A percentile compares a stretch with the other conserved stretches of the same genome.
phyloP scores from a whole-genome alignment of 441 rosid species.

The Adansonia madagascariensis region DNA sequence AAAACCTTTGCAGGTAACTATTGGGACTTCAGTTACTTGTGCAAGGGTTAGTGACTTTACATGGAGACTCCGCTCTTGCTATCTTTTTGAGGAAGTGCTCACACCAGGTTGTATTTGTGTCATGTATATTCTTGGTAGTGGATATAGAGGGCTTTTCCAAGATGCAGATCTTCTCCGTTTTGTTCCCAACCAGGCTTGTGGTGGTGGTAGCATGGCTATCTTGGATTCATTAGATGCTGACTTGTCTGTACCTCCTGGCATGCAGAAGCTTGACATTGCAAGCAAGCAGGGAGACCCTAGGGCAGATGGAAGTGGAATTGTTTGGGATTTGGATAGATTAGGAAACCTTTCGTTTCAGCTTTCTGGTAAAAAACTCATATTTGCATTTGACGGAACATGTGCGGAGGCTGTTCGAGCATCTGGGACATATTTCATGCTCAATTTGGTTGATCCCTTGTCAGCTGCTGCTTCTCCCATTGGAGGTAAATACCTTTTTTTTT shows the following conservation, averaged over 20 bases:
- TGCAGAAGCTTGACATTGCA: constrained; percentile 72
- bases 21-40: constrained; percentile 88
- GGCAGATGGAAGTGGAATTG: constrained; percentile 98
- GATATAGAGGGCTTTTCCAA: constrained; percentile 97
- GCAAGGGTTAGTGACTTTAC: constrained; percentile 82
- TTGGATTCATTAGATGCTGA: constrained; percentile 90
- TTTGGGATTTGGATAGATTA: constrained; percentile 97
- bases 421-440: constrained; percentile 86
- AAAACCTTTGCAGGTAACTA: constrained; percentile 90
- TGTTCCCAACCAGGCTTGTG: constrained; percentile 99
- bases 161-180: constrained; percentile 94
- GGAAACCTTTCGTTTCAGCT: constrained; percentile 88
- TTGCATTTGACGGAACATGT: constrained; percentile 98
- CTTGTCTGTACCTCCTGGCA: constrained; percentile 60
- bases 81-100: constrained; percentile 99
- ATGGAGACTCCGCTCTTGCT: constrained; percentile 98
- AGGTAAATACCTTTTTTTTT: constrained; percentile 50
- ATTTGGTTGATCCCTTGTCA: constrained; percentile 98
- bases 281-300: constrained; percentile 78
- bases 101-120: constrained; percentile 95
- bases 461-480: constrained; percentile 99
- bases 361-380: constrained; percentile 97
- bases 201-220: constrained; percentile 99
- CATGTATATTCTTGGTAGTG: constrained; percentile 99
- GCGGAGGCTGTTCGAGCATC: constrained; percentile 83